phyloP scores from a whole-genome alignment of 768 basidiomycete genomes.

The Lanmaoa pseudosensibilis region DNA sequence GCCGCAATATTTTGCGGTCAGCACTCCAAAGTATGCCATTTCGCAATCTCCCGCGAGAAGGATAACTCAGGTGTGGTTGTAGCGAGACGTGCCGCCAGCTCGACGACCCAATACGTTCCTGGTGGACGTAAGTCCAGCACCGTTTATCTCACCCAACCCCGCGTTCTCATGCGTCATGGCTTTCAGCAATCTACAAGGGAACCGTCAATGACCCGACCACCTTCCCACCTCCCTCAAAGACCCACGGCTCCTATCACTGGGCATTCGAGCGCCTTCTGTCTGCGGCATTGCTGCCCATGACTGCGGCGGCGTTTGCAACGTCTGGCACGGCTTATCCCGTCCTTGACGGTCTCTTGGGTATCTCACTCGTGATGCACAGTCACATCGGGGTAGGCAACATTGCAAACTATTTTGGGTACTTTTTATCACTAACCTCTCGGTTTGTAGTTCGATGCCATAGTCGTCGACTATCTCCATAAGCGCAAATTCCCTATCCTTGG shows the following conservation, averaged over 20 bases:
- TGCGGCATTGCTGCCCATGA: constrained; percentile 85
- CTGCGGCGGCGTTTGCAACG: constrained; percentile 81
- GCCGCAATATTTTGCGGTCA: constrained; percentile 42
- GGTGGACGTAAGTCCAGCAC: constrained; percentile 60
- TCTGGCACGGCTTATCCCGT: constrained; percentile 76
- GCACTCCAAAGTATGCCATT: constrained; percentile 41
- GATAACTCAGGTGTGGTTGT: not conserved
- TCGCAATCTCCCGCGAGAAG: not conserved
- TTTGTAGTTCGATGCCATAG: constrained; percentile 64
- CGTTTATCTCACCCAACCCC: not conserved
- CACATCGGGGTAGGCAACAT: constrained; percentile 78
- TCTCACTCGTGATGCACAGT: constrained; percentile 89
- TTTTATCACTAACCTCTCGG: not conserved
- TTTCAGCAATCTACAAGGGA: constrained; percentile 78
- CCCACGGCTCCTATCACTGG: constrained; percentile 89
- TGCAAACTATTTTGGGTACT: not conserved
- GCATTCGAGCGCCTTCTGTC: constrained; percentile 92
- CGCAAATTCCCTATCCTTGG: constrained; percentile 92
- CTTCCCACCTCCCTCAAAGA: constrained; percentile 78
- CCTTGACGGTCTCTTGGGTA: constrained; percentile 84
- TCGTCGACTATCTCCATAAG: constrained; percentile 89
- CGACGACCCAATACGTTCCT: constrained; percentile 51
- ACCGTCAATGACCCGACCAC: constrained; percentile 93
- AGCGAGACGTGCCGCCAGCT: constrained; percentile 44
- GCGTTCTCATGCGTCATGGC: not conserved